Evolutionary conservation across 306 rosid species (phyloP).

Genomic region (Sesbania bispinosa): DNA sequence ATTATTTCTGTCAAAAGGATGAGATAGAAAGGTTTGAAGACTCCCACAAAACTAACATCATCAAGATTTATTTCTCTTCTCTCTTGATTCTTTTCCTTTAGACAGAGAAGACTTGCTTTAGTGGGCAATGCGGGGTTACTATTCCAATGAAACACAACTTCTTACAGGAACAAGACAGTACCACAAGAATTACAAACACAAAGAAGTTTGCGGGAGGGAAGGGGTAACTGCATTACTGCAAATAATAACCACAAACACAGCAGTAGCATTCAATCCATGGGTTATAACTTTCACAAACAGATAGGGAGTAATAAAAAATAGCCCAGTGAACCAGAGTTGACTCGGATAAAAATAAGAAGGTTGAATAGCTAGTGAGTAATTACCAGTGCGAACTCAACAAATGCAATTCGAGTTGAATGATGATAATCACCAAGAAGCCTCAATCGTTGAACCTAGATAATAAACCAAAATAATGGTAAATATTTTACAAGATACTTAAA

Average conservation of each 20-base stretch:
- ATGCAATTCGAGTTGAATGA: constrained; percentile 94
- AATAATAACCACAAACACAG: constrained; percentile 8
- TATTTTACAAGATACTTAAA: constrained; percentile 8
- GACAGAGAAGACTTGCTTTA: background rate
- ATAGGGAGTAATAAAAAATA: background rate
- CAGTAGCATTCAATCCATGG: background rate
- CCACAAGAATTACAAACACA: background rate
- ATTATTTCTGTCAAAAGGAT: background rate
- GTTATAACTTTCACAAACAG: constrained; percentile 7
- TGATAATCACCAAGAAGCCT: constrained; percentile 98
- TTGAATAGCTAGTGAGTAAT: constrained; percentile 6
- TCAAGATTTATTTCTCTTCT: background rate
- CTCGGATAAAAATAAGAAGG: constrained; percentile 2
- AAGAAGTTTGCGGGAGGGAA: too few relatives aligned
- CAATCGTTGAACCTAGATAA: constrained; percentile 78
- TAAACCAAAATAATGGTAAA: constrained; percentile 18
- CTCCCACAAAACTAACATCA: constrained; percentile 1
- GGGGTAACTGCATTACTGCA: background rate
- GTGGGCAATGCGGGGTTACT: background rate
- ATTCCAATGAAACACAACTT: background rate
- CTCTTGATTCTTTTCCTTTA: background rate
- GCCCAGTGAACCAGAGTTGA: background rate
- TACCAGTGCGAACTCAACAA: constrained; percentile 89
- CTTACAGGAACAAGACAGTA: background rate
- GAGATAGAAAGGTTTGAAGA: background rate